A percentile compares a stretch with the other conserved stretches of the same genome.
These are phyloP conservation scores for Nepenthes alata DNA, from an alignment of 179 eudicot species.

Conservation along the genomic window DNA sequence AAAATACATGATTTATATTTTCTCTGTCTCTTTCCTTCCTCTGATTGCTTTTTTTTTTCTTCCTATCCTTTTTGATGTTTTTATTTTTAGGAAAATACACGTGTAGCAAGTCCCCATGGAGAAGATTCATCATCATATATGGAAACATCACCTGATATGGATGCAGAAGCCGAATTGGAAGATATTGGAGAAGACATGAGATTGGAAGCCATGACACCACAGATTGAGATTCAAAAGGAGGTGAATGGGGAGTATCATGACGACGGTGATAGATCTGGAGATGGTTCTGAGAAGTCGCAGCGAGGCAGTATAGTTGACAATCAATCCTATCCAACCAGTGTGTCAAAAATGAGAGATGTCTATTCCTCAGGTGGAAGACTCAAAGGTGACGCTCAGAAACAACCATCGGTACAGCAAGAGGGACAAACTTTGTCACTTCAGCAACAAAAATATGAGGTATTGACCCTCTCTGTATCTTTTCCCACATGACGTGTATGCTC, in stretches of 20 bases:
- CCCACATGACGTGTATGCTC: background rate
- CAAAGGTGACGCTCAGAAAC: conserved; percentile 19
- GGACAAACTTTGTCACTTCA: conserved; percentile 20
- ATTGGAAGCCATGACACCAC: conserved; percentile 19
- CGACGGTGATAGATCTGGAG: conserved; percentile 30
- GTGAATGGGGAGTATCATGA: conserved; percentile 21
- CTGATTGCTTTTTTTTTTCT: background rate
- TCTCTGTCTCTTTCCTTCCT: background rate
- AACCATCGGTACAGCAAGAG: conserved; percentile 21
- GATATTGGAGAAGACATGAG: conserved; percentile 30
- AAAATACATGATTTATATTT: background rate
- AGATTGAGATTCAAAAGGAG: conserved; percentile 15
- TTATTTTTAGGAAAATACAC: conserved; percentile 32
- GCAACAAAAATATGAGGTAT: conserved; percentile 50
- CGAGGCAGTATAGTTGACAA: conserved; percentile 32
- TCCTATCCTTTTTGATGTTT: conserved; percentile 1
- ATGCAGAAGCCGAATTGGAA: conserved; percentile 47
- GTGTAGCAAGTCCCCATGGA: conserved; percentile 49
- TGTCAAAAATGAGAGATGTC: conserved; percentile 15
- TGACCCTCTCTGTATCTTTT: background rate
- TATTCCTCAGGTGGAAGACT: conserved; percentile 16
- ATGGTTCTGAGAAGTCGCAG: conserved; percentile 28
- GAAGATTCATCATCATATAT: conserved; percentile 68
- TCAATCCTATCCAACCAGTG: conserved; percentile 20
- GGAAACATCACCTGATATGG: conserved; percentile 55